These are phyloP conservation scores for Lentinula raphanica DNA, from an alignment of 768 basidiomycete species.

Conservation along the genomic window DNA sequence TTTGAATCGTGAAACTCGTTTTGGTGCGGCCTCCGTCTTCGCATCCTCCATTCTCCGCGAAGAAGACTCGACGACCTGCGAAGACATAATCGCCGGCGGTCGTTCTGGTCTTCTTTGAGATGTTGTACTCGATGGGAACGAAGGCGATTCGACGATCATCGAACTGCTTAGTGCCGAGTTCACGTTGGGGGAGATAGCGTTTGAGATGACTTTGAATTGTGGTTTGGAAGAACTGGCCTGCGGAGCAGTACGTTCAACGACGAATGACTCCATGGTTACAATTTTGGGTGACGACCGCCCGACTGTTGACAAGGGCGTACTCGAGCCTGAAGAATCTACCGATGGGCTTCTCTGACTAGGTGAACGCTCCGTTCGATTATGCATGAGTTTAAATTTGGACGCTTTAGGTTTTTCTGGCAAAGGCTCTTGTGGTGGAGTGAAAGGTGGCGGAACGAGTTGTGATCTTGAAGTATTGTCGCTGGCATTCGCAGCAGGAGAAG, in stretches of 20 bases:
- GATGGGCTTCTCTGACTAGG: slow-evolving; percentile 2
- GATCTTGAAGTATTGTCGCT: slow-evolving; percentile 1
- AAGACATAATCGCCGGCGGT: slow-evolving; percentile 25
- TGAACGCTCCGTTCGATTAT: slow-evolving; percentile 24
- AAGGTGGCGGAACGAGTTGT: slow-evolving; percentile 4
- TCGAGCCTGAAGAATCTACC: slow-evolving; percentile 9
- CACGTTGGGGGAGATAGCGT: neutral
- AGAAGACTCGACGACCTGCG: slow-evolving; percentile 19
- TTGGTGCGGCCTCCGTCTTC: neutral
- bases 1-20: slow-evolving; percentile 29
- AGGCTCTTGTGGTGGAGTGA: slow-evolving; percentile 11
- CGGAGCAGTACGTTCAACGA: slow-evolving; percentile 13
- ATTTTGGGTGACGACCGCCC: slow-evolving; percentile 31
- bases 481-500: slow-evolving; percentile 18
- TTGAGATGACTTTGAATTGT: slow-evolving; percentile 3
- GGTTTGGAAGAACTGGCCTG: neutral
- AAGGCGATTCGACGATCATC: slow-evolving; percentile 17
- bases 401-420: slow-evolving; percentile 32
- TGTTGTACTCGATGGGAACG: slow-evolving; percentile 12
- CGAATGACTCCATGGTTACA: slow-evolving; percentile 4
- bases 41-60: neutral
- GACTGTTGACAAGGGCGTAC: slow-evolving; percentile 23
- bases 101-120: slow-evolving; percentile 20
- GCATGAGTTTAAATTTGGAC: slow-evolving; percentile 48
- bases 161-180: neutral